A percentile compares a stretch with the other conserved stretches of the same genome.
Conservation (phyloP, 2,329 filamentous ascomycete genomes). For the Xylaria digitata region DNA sequence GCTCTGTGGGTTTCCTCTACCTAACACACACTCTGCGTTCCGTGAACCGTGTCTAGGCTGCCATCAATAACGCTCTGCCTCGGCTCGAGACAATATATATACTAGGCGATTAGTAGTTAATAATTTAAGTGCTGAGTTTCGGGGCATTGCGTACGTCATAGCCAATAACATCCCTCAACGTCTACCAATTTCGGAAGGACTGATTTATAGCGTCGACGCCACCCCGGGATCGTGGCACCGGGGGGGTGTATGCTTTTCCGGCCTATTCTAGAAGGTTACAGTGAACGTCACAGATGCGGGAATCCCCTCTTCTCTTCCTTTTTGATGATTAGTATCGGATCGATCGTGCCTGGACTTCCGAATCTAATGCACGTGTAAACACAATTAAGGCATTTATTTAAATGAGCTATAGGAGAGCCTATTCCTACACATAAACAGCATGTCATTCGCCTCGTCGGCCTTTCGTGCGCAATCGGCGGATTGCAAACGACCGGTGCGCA, state of each 20-base stretch:
- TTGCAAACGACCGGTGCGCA: neutral
- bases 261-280: neutral
- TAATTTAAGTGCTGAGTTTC: no score
- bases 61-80: no score
- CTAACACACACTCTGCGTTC: no score
- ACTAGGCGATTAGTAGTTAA: no score
- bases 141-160: no score
- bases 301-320: neutral
- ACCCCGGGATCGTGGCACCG: neutral
- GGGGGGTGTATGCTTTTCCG: neutral
- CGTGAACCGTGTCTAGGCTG: no score
- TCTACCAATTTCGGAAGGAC: no score
- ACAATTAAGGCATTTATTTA: neutral
- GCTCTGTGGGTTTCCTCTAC: no score
- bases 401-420: neutral
- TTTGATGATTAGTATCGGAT: neutral
- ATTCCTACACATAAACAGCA: neutral
- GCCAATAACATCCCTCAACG: no score
- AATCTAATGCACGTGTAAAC: neutral
- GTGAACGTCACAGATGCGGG: neutral
- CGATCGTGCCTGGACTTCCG: neutral
- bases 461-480: neutral
- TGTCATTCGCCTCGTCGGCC: neutral
- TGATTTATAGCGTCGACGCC: no score
- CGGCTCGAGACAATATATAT: no score